Conservation (phyloP, 331 rosid genomes). For the Pyrus hybrid region DNA sequence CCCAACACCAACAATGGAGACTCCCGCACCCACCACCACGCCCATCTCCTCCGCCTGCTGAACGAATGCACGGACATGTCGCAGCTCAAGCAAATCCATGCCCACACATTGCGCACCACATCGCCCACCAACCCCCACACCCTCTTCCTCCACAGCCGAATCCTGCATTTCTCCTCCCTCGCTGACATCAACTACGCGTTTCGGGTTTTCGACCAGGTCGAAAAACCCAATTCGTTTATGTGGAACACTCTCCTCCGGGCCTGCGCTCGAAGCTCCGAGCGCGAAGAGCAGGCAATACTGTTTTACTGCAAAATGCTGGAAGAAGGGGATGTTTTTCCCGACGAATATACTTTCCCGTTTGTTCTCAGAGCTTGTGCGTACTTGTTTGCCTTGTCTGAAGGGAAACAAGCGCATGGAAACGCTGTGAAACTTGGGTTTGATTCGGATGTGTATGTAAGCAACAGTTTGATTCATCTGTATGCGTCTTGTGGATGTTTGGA, state of each 20-base stretch:
- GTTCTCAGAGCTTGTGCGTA: constrained; percentile 71
- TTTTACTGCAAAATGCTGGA: constrained; percentile 42
- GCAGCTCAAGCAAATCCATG: constrained; percentile 65
- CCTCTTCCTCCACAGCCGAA: constrained; percentile 39
- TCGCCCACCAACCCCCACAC: constrained; percentile 29
- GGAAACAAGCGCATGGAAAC: constrained; percentile 64
- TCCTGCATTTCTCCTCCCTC: constrained; percentile 43
- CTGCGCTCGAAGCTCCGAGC: constrained; percentile 41
- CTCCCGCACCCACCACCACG: neutral
- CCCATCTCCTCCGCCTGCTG: constrained; percentile 42
- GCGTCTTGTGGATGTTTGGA: constrained; percentile 57
- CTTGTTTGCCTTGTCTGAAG: constrained; percentile 49
- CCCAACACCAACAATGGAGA: neutral
- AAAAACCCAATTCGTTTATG: constrained; percentile 58
- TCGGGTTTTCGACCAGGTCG: constrained; percentile 41
- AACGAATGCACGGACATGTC: constrained; percentile 27
- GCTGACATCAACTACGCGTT: constrained; percentile 43
- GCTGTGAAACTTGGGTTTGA: constrained; percentile 52
- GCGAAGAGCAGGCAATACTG: constrained; percentile 29
- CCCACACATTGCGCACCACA: constrained; percentile 52
- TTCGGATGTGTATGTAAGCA: constrained; percentile 46
- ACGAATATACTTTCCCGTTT: constrained; percentile 65
- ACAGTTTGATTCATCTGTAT: constrained; percentile 76
- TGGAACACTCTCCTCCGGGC: constrained; percentile 79
- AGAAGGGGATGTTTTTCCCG: constrained; percentile 34